A percentile compares a stretch with the other conserved stretches of the same genome.
Conservation (phyloP, 179 eudicot genomes). For the Pouteria campechiana region DNA sequence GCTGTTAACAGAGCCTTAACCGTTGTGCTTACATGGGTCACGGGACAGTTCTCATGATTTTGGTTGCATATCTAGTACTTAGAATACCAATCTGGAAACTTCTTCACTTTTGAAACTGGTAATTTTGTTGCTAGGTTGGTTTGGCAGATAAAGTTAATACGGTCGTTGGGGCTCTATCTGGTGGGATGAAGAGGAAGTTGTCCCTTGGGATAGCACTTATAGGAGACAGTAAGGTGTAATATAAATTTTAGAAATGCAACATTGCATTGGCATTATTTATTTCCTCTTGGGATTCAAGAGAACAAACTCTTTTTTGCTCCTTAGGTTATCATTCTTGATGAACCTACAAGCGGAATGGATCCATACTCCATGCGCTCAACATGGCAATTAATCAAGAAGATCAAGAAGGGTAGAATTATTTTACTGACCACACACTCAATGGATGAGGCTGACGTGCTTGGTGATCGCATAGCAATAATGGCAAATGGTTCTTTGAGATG, state of each 20-base stretch:
- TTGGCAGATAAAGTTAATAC: slow-evolving; percentile 84
- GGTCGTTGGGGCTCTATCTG: slow-evolving; percentile 79
- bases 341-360: slow-evolving; percentile 99
- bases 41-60: too few species aligned
- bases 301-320: background rate
- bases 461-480: slow-evolving; percentile 99
- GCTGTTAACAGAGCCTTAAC: too few species aligned
- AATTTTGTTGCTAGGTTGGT: slow-evolving; percentile 54
- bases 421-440: slow-evolving; percentile 93
- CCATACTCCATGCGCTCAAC: slow-evolving; percentile 99
- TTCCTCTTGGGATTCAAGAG: slow-evolving; percentile 4
- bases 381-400: slow-evolving; percentile 86
- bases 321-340: slow-evolving; percentile 89
- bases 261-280: slow-evolving; percentile 1
- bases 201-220: slow-evolving; percentile 93
- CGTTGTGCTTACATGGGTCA: too few species aligned
- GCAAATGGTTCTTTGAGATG: slow-evolving; percentile 95
- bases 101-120: too few species aligned
- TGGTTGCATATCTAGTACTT: too few species aligned
- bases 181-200: slow-evolving; percentile 97
- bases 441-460: slow-evolving; percentile 99
- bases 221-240: slow-evolving; percentile 82
- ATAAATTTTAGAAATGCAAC: slow-evolving; percentile 4
- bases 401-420: slow-evolving; percentile 90
- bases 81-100: too few species aligned